Evolutionary conservation across 257 asterid species (phyloP).

Genomic region (Salvia splendens): DNA sequence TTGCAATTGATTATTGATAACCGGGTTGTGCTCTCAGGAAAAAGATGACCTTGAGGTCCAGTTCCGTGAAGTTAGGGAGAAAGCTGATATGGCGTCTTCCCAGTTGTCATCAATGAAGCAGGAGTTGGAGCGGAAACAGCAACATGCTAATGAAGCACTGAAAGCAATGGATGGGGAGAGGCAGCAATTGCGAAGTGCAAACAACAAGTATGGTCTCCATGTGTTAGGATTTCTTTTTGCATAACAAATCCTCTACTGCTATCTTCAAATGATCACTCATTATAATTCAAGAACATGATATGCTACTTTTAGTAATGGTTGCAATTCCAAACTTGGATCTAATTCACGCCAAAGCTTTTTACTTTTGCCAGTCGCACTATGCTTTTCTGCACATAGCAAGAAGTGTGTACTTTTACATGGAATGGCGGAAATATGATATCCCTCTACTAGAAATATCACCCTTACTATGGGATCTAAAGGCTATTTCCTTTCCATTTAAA

Average conservation of each 20-base stretch:
- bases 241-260: constrained; percentile 26
- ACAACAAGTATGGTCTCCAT: constrained; percentile 69
- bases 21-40: constrained; percentile 56
- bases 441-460: constrained; percentile 20
- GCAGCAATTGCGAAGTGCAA: constrained; percentile 86
- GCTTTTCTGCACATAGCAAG: constrained; percentile 1
- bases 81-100: constrained; percentile 74
- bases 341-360: constrained; percentile 3
- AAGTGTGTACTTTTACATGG: constrained; percentile 22
- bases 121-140: constrained; percentile 89
- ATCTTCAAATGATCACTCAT: constrained; percentile 3
- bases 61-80: constrained; percentile 75
- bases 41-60: constrained; percentile 91
- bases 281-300: constrained; percentile 10
- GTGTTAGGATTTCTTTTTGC: constrained; percentile 23
- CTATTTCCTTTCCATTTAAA: background rate
- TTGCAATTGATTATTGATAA: constrained; percentile 46
- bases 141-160: constrained; percentile 89
- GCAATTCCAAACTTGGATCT: constrained; percentile 17
- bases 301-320: constrained; percentile 17
- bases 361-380: constrained; percentile 5
- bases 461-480: constrained; percentile 18
- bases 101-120: constrained; percentile 77
- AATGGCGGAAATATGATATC: constrained; percentile 32
- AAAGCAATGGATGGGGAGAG: constrained; percentile 91